These are phyloP conservation scores for Lodderomyces jiufengensis DNA, from an alignment of 1,139 yeast species.

Conservation along the genomic window DNA sequence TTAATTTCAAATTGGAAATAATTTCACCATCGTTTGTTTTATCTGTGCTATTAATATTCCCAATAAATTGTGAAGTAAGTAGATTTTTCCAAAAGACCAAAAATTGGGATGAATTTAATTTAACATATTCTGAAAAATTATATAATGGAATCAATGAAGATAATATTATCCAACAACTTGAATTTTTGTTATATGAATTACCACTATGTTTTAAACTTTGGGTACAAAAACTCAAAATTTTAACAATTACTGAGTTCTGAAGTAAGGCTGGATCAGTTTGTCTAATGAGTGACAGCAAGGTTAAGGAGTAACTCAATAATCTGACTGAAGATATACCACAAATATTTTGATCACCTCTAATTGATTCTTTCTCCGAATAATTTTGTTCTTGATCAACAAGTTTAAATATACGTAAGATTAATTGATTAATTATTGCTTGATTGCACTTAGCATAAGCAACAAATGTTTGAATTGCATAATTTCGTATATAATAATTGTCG, in stretches of 20 bases:
- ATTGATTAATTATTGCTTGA: constrained; percentile 35
- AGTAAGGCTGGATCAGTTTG: constrained; percentile 35
- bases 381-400: constrained; percentile 33
- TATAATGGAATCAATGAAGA: constrained; percentile 76
- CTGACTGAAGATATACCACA: constrained; percentile 22
- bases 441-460: constrained; percentile 29
- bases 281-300: constrained; percentile 36
- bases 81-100: constrained; percentile 78
- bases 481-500: constrained; percentile 33
- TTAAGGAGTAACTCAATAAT: constrained; percentile 33
- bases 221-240: constrained; percentile 46
- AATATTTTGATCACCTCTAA: constrained; percentile 15
- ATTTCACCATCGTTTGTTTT: constrained; percentile 26
- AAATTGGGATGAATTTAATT: constrained; percentile 71
- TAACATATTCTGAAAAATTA: constrained; percentile 54
- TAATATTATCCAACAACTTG: constrained; percentile 66
- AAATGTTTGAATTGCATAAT: constrained; percentile 33
- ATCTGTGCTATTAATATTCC: constrained; percentile 21
- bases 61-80: constrained; percentile 52
- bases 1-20: constrained; percentile 34
- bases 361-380: constrained; percentile 16
- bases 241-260: constrained; percentile 42
- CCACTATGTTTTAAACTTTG: constrained; percentile 42
- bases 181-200: constrained; percentile 20
- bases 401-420: constrained; percentile 32